Percentiles rank a stretch among this genome's conserved stretches.
These are phyloP conservation scores for Cutaneotrichosporon spelunceum DNA, from an alignment of 1,284 basidiomycete genomes.

Conservation along the genomic window DNA sequence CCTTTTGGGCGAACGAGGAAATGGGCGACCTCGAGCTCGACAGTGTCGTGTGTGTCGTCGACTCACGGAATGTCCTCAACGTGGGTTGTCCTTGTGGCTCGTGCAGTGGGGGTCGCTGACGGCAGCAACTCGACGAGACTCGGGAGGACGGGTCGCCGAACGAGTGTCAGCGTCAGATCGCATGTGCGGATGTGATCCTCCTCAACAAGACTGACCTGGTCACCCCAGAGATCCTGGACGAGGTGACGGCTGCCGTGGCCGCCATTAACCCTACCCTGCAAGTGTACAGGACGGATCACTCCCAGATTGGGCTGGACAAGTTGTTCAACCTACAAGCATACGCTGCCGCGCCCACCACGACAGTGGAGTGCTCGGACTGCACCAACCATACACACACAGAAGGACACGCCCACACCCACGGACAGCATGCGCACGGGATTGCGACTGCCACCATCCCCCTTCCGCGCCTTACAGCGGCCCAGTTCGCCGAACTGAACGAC, in stretches of 20 bases:
- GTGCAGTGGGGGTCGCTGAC: neutral
- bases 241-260: constrained; percentile 60
- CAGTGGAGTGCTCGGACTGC: neutral
- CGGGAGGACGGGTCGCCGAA: constrained; percentile 61
- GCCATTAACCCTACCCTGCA: constrained; percentile 71
- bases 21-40: constrained; percentile 74
- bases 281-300: constrained; percentile 66
- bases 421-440: constrained; percentile 56
- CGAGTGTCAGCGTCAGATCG: constrained; percentile 82
- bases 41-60: constrained; percentile 85
- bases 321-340: constrained; percentile 80
- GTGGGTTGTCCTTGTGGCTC: constrained; percentile 51
- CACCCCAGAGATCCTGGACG: constrained; percentile 42
- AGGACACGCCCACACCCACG: constrained; percentile 28
- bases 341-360: constrained; percentile 29
- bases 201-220: constrained; percentile 83
- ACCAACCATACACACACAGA: constrained; percentile 45
- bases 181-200: constrained; percentile 80
- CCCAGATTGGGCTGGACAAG: constrained; percentile 63
- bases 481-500: constrained; percentile 58
- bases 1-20: constrained; percentile 92
- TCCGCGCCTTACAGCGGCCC: constrained; percentile 56
- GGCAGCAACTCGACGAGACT: constrained; percentile 78
- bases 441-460: constrained; percentile 63
- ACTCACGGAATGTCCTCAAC: constrained; percentile 76